Evolutionary conservation across 2,329 filamentous ascomycete genomes (phyloP), one percentile per base, ranked within the genome.

Genomic region (Diaporthe ampelina): DNA sequence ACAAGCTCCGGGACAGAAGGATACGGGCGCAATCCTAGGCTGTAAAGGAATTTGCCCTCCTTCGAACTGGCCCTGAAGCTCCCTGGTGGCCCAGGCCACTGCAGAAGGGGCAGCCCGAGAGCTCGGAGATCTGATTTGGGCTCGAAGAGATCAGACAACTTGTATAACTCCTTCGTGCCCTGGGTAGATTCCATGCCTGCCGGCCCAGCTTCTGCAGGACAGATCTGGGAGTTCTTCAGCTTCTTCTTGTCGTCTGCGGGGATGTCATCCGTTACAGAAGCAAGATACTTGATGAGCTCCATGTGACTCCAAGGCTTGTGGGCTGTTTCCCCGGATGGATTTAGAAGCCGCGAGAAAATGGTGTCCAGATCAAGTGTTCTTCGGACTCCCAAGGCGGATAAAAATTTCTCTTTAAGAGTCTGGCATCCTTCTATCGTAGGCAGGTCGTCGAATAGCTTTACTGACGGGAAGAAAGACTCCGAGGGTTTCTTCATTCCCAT

Each of bases 331-430:
- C 87, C 86, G 0, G 91, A 86, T 21, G 89, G 88, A 69, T 89
- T 92, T 77, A 98, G 89, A 57, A 99, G 88, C 58, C 96, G 90
- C 32, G 94, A 93, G 79, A 99, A 98, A 40, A 99, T 97, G 40
- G 97, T 96, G 43, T 95, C 95, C 2, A 99, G 86, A 78, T 99
- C 97, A 26, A 99, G 92, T 0, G 97, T 99, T 85, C 98, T 98
- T 74, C 97, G 92, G 35, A 99, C 95, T 4, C 97, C 96, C 43
- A 99, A 86, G 2, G 94, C 90, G 3, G 89, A 85, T 57, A 99
- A 84, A 76, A 99, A 94, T 81, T 97, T 98, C 59, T 98, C 96
- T 81, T 98, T 98, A 17, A 98, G 90, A 43, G 92, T 91, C 54
- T 93, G 91, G 57, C 95, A 91, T 4, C 91, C 91, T 77, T 92